These are phyloP conservation scores for Begonia fuchsioides DNA, from an alignment of 306 rosid species.

Conservation along the genomic window DNA sequence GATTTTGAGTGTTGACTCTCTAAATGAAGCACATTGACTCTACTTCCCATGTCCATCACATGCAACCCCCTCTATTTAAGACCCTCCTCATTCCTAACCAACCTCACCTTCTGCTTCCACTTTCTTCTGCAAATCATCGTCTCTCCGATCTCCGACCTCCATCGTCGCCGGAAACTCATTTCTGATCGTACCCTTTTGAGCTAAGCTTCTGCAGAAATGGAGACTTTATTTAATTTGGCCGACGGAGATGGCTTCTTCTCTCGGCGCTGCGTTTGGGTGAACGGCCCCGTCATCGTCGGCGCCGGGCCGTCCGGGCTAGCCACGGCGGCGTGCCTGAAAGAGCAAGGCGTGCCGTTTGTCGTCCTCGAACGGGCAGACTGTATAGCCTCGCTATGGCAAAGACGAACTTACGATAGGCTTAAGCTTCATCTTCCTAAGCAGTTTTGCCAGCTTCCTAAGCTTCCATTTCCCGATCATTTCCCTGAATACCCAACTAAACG, in stretches of 20 bases:
- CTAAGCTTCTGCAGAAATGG: constrained; percentile 18
- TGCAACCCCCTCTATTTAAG: background rate
- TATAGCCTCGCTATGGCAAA: constrained; percentile 93
- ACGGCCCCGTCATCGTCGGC: constrained; percentile 81
- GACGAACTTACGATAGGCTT: constrained; percentile 63
- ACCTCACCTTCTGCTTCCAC: background rate
- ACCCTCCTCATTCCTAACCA: background rate
- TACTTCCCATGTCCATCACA: background rate
- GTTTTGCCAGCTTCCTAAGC: constrained; percentile 70
- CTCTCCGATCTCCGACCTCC: background rate
- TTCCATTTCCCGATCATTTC: constrained; percentile 60
- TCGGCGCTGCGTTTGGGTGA: constrained; percentile 53
- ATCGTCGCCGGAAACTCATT: too few species aligned
- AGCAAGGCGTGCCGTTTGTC: constrained; percentile 72
- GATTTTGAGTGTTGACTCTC: background rate
- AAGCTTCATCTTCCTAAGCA: constrained; percentile 95
- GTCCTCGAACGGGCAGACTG: constrained; percentile 69
- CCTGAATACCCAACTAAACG: constrained; percentile 73
- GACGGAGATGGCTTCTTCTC: constrained; percentile 36
- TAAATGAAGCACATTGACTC: background rate
- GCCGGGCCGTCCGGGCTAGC: constrained; percentile 96
- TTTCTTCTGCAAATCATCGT: background rate
- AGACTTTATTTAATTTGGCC: constrained; percentile 31
- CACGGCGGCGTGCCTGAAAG: constrained; percentile 77
- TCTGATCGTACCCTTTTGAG: background rate